These are phyloP conservation scores for Pilatotrama ljubarskyi DNA, from an alignment of 768 basidiomycete species.

Conservation along the genomic window DNA sequence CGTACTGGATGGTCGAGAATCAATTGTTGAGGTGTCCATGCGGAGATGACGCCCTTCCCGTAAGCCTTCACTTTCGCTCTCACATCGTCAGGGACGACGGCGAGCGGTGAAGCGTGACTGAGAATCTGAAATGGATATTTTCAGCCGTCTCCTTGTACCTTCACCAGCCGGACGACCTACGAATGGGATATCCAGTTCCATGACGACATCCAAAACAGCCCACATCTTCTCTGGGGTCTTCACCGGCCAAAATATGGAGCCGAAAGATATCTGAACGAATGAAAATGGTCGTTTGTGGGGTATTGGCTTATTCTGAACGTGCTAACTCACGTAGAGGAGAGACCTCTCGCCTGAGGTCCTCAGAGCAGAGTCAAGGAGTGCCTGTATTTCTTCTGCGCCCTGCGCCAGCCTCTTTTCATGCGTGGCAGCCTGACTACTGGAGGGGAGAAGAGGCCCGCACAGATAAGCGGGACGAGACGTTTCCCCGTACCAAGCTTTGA, in stretches of 20 bases:
- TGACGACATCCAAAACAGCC: constrained; percentile 22
- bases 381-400: not conserved
- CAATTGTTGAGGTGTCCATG: constrained; percentile 9
- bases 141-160: not conserved
- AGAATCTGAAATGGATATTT: constrained; percentile 1
- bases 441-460: not conserved
- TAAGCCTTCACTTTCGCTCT: not conserved
- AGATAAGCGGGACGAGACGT: constrained; percentile 7
- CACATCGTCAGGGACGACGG: constrained; percentile 11
- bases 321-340: constrained; percentile 22
- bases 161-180: not conserved
- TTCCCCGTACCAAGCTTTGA: constrained; percentile 5
- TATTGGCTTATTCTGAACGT: not conserved
- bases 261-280: constrained; percentile 22
- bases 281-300: not conserved
- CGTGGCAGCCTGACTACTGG: not conserved
- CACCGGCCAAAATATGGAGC: constrained; percentile 23
- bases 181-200: constrained; percentile 22
- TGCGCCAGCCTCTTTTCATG: not conserved
- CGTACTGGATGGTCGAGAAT: constrained; percentile 8
- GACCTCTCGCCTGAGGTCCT: constrained; percentile 19
- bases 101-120: constrained; percentile 15
- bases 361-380: constrained; percentile 10
- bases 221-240: constrained; percentile 18
- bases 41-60: not conserved